Base-by-base conservation (phyloP, 495 filamentous ascomycete genomes). In the Hypoxylon fuscum region DNA sequence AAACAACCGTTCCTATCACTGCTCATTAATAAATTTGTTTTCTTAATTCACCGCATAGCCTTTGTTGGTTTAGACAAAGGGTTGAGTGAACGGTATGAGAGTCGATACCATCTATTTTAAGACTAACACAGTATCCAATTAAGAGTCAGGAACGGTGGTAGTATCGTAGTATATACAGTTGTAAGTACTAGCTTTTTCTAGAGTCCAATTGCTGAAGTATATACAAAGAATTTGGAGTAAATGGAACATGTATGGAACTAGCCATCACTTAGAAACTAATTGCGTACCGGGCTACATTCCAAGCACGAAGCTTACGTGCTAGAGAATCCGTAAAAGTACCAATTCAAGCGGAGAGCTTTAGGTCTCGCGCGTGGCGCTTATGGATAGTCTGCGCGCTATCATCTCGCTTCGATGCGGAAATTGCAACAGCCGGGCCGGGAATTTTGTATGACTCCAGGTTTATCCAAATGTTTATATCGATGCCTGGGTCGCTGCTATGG, bases 401-500 rank as follows among this genome's bases (percentile, higher is more conserved):
- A 18, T 55, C 61, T 7, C 54, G 27, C 20, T 60, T 66, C 8
- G 40, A 45, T n/a, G 20, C 12, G 5, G 40, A 2, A 11, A 18
- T 52, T 6, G 55, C 45, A 15, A 60, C 23, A 1, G 51, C 21
- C 21, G 62, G 55, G 15, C 62, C 62, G 8, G 62, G 62, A 23
- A 66, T 52, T 23, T 66, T 14, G 27, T 67, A 67, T 0, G 57
- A 62, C 9, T 67, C 10, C 5, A 67, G 58, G 17, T 67, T 12
- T 5, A 21, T 27, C 57, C 58, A 75, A 15, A 76, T 71, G 51
- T 78, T 65, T 5, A 78, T 21, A 14, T 48, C 48, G 21, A 79
- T 64, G 0, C 77, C 77, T 8, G 72, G 69, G 45, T 79, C 75
- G 0, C 51, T 70, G 9, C 58, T 44, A 31, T 64, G 67, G 35